Evolutionary conservation across 306 rosid genomes (phyloP), one percentile per base, ranked within the genome.

Genomic region (Inga leiocalycina): DNA sequence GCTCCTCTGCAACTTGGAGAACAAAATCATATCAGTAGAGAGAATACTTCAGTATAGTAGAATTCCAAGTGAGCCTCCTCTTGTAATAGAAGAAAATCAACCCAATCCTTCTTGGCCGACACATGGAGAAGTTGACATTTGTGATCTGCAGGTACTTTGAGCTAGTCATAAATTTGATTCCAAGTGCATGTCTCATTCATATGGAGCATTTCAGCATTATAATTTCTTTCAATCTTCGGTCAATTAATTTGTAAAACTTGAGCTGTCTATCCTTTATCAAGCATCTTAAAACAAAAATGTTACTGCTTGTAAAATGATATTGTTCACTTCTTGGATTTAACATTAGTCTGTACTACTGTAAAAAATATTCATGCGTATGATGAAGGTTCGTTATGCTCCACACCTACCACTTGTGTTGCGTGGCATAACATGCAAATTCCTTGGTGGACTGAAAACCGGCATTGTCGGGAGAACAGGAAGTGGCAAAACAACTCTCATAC

Each of bases 21-120:
- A 84, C 75, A 91, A 49, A 75, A 91, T 93, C 37, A 93, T 93
- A 86, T 93, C 95, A 24, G 95, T 91, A 16, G 95, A 61, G 34
- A 61, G 68, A 61, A 61, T 61, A 22, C 15, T 61, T 27, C 68
- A 61, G 35, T 61, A 61, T 61, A 61, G 35, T 24, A 22, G 34
- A 16, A 61, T 61, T 11, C 68, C 68, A 4, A 61, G 68, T 61
- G 68, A 61, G 68, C 37, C 68, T 24, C 68, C 68, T 61, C 68
- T 61, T 22, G 34, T 61, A 10, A 61, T 61, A 24, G 35, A 61
- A 61, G 68, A 61, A 61, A 61, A 22, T 61, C 14, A 15, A 24
- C 68, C 68, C 32, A 27, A 10, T 61, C 15, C 16, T 61, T 61
- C 67, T 22, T 61, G 68, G 68, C 68, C 68, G 11, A 78, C 83